Evolutionary conservation across 345 rosid species (phyloP), one percentile per base, ranked within the genome.

Genomic region (Trapa incisa): DNA sequence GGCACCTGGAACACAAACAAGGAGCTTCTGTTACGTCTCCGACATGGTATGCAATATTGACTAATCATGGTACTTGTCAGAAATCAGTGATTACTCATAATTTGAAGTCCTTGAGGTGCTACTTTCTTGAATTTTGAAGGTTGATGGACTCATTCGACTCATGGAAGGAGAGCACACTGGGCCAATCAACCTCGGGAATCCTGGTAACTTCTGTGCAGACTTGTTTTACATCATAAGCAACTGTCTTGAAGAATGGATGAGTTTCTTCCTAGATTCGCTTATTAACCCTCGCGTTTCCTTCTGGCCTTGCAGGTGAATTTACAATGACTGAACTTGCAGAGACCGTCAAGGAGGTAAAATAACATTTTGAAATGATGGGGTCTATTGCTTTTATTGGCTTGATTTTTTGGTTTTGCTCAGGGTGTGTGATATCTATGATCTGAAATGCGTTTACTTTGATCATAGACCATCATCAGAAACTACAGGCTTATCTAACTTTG

Each of bases 161-260:
- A 93, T 93, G 98, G 92, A 90, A 79, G 98, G 98, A 77, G 91
- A 88, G 70, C 74, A 90, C 76, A 93, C 94, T 5, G 96, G 97
- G 32, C 96, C 98, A 2, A 88, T 92, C 68, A 92, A 92, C 71
- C 85, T 89, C 61, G 98, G 97, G 12, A 92, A 92, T 68, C 97
- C 98, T 58, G 89, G 89, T 86, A 1, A 64, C 32, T 64, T 3
- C 63, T 43, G 12, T 5, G 42, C 48, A 1, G 4, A 65, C 36
- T 63, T 41, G 10, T 7, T 32, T 47, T 63, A 16, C 56, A 61
- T 68, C 80, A 91, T 92, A 95, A 58, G 96, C 17, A 63, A 8
- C 38, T 38, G n/a, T 14, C 3, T 32, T 63, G 10, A 38, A 14
- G 29, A 22, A 22, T 22, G 29, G 29, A 22, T 22, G 29, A 22